A percentile compares a stretch with the other conserved stretches of the same genome.
phyloP scores from a whole-genome alignment of 2,329 filamentous ascomycete species.

The Diaporthe citriasiana region DNA sequence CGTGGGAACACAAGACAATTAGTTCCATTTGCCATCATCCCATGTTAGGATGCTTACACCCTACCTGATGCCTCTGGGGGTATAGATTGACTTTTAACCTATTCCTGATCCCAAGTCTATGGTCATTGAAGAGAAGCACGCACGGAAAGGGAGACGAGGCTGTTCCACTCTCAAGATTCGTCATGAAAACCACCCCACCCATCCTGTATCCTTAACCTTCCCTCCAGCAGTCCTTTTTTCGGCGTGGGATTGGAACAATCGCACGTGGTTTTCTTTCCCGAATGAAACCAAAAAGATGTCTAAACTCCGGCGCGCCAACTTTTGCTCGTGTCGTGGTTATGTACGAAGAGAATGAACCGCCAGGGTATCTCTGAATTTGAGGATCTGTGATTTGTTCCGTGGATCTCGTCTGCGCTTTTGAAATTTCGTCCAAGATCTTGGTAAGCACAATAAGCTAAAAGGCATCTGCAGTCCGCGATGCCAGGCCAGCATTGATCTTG shows the following conservation, averaged over 20 bases:
- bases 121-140: conserved; percentile 27
- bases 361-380: conserved; percentile 36
- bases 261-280: conserved; percentile 13
- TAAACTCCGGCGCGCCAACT: conserved; percentile 42
- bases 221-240: conserved; percentile 24
- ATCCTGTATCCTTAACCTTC: not conserved
- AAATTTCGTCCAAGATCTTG: conserved; percentile 1
- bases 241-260: conserved; percentile 21
- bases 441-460: not conserved
- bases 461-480: not conserved
- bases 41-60: conserved; percentile 24
- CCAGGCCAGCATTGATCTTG: not conserved
- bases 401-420: not conserved
- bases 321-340: conserved; percentile 41
- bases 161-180: conserved; percentile 24
- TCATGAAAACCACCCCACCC: not conserved
- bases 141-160: conserved; percentile 7
- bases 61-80: conserved; percentile 41
- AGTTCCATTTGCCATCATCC: conserved; percentile 36
- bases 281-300: conserved; percentile 25
- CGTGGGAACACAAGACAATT: conserved; percentile 17
- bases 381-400: conserved; percentile 26
- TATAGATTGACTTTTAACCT: conserved; percentile 43
- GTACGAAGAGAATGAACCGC: conserved; percentile 41
- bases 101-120: conserved; percentile 40